phyloP scores from a whole-genome alignment of 2,329 filamentous ascomycete genomes.

The Nannizzia gypsea region DNA sequence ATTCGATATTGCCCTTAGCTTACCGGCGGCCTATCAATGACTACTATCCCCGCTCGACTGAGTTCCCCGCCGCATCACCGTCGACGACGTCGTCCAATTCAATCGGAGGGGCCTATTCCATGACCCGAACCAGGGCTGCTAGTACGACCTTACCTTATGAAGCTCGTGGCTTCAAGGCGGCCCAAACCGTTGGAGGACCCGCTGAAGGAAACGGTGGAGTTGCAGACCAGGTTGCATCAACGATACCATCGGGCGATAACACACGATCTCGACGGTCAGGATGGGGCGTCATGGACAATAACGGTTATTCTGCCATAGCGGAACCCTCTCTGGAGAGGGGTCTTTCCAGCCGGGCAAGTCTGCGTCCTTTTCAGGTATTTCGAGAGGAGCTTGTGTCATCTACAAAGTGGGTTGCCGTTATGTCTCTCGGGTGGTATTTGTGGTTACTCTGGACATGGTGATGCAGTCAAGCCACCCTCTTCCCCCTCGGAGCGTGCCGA shows the following conservation, averaged over 20 bases:
- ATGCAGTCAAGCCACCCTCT: constrained; percentile 4
- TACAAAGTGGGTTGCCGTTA: constrained; percentile 50
- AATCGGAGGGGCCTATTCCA: constrained; percentile 4
- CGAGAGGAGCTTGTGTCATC: constrained; percentile 50
- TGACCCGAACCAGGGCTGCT: neutral
- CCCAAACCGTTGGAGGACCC: constrained; percentile 6
- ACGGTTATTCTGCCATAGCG: neutral
- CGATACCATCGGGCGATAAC: constrained; percentile 26
- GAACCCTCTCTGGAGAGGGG: constrained; percentile 3
- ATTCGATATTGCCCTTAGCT: constrained; percentile 22
- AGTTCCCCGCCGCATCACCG: constrained; percentile 10
- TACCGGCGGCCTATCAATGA: constrained; percentile 18
- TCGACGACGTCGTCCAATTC: constrained; percentile 4
- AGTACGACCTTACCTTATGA: constrained; percentile 5
- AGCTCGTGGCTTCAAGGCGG: constrained; percentile 7
- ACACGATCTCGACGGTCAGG: constrained; percentile 25
- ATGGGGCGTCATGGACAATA: constrained; percentile 15
- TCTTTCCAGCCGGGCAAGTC: constrained; percentile 17
- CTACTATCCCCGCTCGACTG: constrained; percentile 17
- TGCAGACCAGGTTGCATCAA: neutral
- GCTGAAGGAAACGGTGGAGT: constrained; percentile 4
- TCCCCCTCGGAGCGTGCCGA: neutral
- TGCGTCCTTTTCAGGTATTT: constrained; percentile 34
- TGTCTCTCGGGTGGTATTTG: constrained; percentile 53
- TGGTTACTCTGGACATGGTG: constrained; percentile 56